phyloP scores from a whole-genome alignment of 2,329 filamentous ascomycete species.

The Colletotrichum somersetense region DNA sequence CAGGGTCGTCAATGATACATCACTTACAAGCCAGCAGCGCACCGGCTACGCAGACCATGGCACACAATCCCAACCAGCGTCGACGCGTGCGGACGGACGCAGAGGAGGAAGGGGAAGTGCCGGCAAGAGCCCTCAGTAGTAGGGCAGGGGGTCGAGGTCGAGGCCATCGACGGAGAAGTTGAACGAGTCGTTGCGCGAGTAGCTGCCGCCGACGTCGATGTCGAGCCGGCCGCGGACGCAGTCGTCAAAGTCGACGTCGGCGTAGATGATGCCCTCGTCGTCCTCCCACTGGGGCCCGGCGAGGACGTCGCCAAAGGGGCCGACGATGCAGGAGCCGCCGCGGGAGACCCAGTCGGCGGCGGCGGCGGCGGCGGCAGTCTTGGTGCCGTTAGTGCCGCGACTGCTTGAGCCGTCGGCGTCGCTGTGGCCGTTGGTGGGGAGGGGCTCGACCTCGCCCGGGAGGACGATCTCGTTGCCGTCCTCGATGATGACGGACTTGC shows the following conservation, averaged over 20 bases:
- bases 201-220: slow-evolving; percentile 86
- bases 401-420: slow-evolving; percentile 16
- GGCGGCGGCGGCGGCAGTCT: neutral
- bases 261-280: slow-evolving; percentile 72
- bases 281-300: slow-evolving; percentile 89
- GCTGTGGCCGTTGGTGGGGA: neutral
- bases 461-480: slow-evolving; percentile 69
- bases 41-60: neutral
- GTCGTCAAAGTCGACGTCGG: slow-evolving; percentile 88
- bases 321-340: slow-evolving; percentile 86
- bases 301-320: slow-evolving; percentile 82
- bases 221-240: slow-evolving; percentile 86
- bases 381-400: slow-evolving; percentile 16
- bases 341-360: slow-evolving; percentile 68
- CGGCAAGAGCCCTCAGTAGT: slow-evolving; percentile 55
- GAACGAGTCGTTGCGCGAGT: slow-evolving; percentile 78
- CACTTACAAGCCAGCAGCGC: neutral
- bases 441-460: slow-evolving; percentile 47
- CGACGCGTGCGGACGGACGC: neutral
- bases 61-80: neutral
- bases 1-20: neutral
- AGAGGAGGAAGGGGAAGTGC: too few relatives aligned
- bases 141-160: slow-evolving; percentile 69
- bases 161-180: slow-evolving; percentile 70
- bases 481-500: slow-evolving; percentile 62